Evolutionary conservation across 805 yeast genomes (phyloP).

Genomic region (Kuraishia molischiana): DNA sequence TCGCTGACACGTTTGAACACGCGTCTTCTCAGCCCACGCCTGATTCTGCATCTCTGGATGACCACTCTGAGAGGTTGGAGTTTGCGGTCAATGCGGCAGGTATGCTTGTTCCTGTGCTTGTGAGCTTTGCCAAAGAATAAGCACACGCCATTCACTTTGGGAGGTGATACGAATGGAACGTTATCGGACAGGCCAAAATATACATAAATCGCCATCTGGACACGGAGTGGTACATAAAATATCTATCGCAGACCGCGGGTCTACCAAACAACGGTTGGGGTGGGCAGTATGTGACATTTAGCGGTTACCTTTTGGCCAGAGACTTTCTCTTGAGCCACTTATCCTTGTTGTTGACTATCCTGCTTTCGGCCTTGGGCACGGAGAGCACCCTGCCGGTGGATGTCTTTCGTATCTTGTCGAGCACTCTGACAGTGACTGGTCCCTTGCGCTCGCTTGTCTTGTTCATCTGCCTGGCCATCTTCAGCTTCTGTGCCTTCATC

Average conservation of each 20-base stretch:
- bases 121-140: slow-evolving; percentile 11
- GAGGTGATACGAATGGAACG: too few relatives aligned
- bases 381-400: slow-evolving; percentile 2
- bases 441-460: slow-evolving; percentile 23
- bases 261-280: too few relatives aligned
- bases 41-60: too few relatives aligned
- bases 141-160: too few relatives aligned
- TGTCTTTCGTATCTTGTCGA: slow-evolving; percentile 10
- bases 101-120: slow-evolving; percentile 17
- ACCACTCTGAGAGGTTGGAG: too few relatives aligned
- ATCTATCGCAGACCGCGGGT: too few relatives aligned
- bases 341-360: slow-evolving; percentile 5
- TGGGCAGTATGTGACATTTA: too few relatives aligned
- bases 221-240: too few relatives aligned
- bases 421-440: slow-evolving; percentile 28
- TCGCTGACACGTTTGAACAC: slow-evolving; percentile 25
- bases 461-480: slow-evolving; percentile 21
- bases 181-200: too few relatives aligned
- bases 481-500: slow-evolving; percentile 15
- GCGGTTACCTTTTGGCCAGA: slow-evolving; percentile 6
- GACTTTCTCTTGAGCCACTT: slow-evolving; percentile 10
- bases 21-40: too few relatives aligned
- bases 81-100: slow-evolving; percentile 14
- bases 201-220: too few relatives aligned
- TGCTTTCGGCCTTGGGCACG: slow-evolving; percentile 13